Evolutionary conservation across 116 monocot genomes (phyloP).

Genomic region (Posidonia oceanica): DNA sequence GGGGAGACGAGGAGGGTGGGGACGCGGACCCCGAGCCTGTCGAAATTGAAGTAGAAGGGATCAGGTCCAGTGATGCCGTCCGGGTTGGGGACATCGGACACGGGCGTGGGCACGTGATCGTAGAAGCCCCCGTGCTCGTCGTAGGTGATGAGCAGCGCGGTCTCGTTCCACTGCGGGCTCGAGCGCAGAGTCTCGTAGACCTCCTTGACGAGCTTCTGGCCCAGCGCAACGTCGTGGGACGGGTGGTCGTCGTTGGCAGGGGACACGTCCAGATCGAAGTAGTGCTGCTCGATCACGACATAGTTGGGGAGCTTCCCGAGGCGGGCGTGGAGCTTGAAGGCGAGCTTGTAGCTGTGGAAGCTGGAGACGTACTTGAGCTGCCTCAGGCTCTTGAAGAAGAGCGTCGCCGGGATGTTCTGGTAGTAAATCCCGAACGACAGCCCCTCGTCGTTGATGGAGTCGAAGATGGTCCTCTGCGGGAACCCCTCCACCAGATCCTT

Average conservation of each 20-base stretch:
- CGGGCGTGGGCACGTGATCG: conserved; percentile 88
- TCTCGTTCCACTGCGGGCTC: conserved; percentile 92
- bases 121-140: conserved; percentile 95
- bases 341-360: conserved; percentile 61
- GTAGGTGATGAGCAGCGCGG: conserved; percentile 74
- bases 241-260: conserved; percentile 95
- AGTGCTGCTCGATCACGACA: conserved; percentile 77
- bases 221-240: conserved; percentile 73
- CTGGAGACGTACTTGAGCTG: conserved; percentile 53
- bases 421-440: conserved; percentile 77
- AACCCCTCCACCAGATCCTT: conserved; percentile 79
- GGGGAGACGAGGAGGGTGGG: conserved; percentile 81
- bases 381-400: conserved; percentile 76
- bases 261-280: conserved; percentile 49
- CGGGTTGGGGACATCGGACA: conserved; percentile 65
- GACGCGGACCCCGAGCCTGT: conserved; percentile 71
- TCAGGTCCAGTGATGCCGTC: conserved; percentile 79
- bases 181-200: conserved; percentile 77
- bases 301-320: conserved; percentile 77
- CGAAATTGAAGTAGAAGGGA: conserved; percentile 85
- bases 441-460: conserved; percentile 56
- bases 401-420: conserved; percentile 82
- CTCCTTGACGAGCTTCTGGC: conserved; percentile 83
- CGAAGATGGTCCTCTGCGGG: conserved; percentile 89
- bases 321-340: conserved; percentile 70